Conservation (phyloP, 1,139 yeast genomes). For the Saccharomyces hybrid region DNA sequence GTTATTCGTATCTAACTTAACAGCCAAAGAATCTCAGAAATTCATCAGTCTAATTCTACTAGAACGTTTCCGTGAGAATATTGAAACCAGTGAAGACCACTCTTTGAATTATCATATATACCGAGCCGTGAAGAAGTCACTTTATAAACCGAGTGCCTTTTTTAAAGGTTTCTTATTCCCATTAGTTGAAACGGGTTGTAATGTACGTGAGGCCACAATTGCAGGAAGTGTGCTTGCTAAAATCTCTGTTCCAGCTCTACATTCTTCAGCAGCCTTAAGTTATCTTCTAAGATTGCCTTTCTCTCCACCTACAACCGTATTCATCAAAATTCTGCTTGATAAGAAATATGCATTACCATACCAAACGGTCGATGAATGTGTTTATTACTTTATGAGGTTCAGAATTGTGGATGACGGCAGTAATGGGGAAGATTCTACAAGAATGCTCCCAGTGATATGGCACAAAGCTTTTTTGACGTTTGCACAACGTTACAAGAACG, state of each 20-base stretch:
- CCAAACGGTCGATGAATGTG: constrained; percentile 90
- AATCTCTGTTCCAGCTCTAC: constrained; percentile 87
- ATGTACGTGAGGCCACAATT: constrained; percentile 89
- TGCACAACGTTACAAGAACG: constrained; percentile 93
- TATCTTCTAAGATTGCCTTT: constrained; percentile 79
- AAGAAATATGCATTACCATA: constrained; percentile 95
- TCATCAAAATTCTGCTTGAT: constrained; percentile 80
- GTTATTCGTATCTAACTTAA: constrained; percentile 81
- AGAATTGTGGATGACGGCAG: constrained; percentile 45
- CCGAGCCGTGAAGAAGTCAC: constrained; percentile 81
- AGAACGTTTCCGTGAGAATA: constrained; percentile 76
- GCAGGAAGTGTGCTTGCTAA: constrained; percentile 87
- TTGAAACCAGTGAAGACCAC: constrained; percentile 61
- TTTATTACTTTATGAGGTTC: constrained; percentile 90
- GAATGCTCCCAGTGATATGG: constrained; percentile 83
- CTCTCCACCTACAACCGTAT: constrained; percentile 81
- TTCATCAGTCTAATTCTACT: constrained; percentile 69
- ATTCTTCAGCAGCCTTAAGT: constrained; percentile 90
- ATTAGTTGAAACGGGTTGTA: constrained; percentile 72
- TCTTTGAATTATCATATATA: constrained; percentile 82
- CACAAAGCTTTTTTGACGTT: constrained; percentile 90
- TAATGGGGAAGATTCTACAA: constrained; percentile 43
- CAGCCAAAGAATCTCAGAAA: constrained; percentile 80
- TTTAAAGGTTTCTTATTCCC: constrained; percentile 95
- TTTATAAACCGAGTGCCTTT: constrained; percentile 95